These are phyloP conservation scores for Triticum timopheevii DNA, from an alignment of 176 grass and related monocot genomes.

Conservation along the genomic window DNA sequence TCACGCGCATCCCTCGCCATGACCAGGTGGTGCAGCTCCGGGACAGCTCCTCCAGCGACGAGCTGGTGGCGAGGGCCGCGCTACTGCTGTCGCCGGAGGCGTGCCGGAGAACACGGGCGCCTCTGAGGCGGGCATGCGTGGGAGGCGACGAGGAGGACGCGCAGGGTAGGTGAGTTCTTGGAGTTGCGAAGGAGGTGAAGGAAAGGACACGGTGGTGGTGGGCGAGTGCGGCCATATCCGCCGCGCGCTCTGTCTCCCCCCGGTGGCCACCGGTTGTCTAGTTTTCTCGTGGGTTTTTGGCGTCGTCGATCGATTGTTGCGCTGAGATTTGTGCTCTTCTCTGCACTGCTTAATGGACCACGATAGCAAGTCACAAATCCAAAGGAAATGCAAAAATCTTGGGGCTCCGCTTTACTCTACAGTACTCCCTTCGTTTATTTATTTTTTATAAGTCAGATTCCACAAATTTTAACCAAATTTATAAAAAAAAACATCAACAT, in stretches of 20 bases:
- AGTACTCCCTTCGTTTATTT: no score
- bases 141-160: neutral
- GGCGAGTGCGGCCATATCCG: constrained; percentile 54
- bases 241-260: neutral
- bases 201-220: neutral
- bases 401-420: no score
- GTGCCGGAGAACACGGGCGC: constrained; percentile 15
- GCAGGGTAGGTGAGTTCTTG: neutral
- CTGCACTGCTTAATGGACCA: neutral
- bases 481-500: no score
- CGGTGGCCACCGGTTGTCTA: constrained; percentile 7
- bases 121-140: constrained; percentile 17
- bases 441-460: neutral
- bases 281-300: neutral
- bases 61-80: neutral
- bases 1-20: constrained; percentile 80
- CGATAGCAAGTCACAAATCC: neutral
- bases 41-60: constrained; percentile 57
- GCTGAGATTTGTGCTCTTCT: neutral
- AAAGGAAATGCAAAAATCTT: neutral
- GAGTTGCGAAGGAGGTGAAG: neutral
- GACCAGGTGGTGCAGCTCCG: constrained; percentile 56
- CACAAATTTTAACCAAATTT: neutral
- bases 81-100: constrained; percentile 8
- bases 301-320: neutral